These are phyloP conservation scores for Aureobasidium subglaciale DNA, from an alignment of 2,329 filamentous ascomycete species.

Conservation along the genomic window DNA sequence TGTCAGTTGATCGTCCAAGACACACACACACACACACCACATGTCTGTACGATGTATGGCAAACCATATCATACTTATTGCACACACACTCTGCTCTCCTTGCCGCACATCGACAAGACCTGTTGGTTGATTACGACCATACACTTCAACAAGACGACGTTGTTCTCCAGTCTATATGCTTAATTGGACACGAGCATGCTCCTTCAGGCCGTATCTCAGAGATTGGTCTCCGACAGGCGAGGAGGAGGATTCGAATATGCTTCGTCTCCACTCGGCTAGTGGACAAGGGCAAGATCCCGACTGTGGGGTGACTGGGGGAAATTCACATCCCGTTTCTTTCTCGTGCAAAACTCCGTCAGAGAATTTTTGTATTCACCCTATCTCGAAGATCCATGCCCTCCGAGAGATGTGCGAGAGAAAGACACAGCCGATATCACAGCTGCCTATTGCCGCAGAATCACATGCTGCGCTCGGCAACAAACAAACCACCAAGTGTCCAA, in stretches of 20 bases:
- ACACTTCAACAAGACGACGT: background rate
- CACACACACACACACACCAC: too few relatives aligned
- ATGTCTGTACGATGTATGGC: background rate
- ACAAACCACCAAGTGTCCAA: background rate
- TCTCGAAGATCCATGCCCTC: background rate
- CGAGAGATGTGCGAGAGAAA: background rate
- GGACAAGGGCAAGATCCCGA: background rate
- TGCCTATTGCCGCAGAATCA: background rate
- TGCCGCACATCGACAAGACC: too few relatives aligned
- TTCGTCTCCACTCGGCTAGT: background rate
- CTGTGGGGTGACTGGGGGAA: slow-evolving; percentile 2
- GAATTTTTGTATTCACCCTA: background rate
- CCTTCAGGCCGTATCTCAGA: background rate
- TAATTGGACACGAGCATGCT: background rate
- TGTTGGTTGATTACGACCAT: too few relatives aligned
- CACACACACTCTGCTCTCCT: too few relatives aligned
- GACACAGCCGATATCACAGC: background rate
- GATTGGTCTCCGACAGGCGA: background rate
- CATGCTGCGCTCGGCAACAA: background rate
- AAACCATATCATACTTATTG: background rate
- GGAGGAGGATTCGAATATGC: background rate
- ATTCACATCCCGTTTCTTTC: background rate
- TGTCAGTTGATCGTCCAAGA: background rate
- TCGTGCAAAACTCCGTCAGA: background rate
- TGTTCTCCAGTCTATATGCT: background rate